Percentiles rank a stretch among this genome's conserved stretches.
These are phyloP conservation scores for Postia placenta DNA, from an alignment of 768 basidiomycete species.

Conservation along the genomic window DNA sequence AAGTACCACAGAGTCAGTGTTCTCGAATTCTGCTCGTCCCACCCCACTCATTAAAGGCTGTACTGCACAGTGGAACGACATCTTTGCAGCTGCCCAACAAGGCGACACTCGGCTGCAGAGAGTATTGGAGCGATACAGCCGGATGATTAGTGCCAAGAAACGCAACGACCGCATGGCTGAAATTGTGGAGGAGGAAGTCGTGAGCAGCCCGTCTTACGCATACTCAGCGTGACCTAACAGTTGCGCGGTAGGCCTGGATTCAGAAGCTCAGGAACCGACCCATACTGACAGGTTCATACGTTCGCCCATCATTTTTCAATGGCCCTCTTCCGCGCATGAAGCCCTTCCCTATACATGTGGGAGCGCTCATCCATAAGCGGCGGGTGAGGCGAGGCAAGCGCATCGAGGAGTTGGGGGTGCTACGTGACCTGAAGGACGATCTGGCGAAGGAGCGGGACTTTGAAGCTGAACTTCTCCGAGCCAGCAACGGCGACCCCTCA, in stretches of 20 bases:
- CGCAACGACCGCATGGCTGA: conserved; percentile 43
- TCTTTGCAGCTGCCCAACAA: conserved; percentile 44
- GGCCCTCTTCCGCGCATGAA: conserved; percentile 72
- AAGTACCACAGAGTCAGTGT: conserved; percentile 52
- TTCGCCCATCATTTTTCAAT: conserved; percentile 61
- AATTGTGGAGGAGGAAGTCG: conserved; percentile 46
- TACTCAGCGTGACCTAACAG: no score
- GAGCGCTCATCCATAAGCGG: conserved; percentile 59
- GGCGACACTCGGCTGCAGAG: conserved; percentile 43
- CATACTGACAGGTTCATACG: conserved; percentile 63
- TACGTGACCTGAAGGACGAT: conserved; percentile 30
- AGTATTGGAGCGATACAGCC: conserved; percentile 52
- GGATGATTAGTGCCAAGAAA: conserved; percentile 45
- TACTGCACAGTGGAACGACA: conserved; percentile 48
- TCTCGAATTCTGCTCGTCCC: not conserved
- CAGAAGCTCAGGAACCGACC: conserved; percentile 49
- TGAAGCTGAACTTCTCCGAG: conserved; percentile 24
- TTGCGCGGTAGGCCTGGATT: conserved; percentile 45
- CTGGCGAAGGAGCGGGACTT: conserved; percentile 32
- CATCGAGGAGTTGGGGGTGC: conserved; percentile 17
- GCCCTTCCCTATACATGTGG: conserved; percentile 71
- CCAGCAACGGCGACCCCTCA: conserved; percentile 3
- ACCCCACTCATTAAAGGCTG: not conserved
- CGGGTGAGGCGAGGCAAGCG: conserved; percentile 40
- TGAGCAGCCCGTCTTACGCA: no score